phyloP scores from a whole-genome alignment of 1,284 basidiomycete species.

The Trichosporon coremiiforme region DNA sequence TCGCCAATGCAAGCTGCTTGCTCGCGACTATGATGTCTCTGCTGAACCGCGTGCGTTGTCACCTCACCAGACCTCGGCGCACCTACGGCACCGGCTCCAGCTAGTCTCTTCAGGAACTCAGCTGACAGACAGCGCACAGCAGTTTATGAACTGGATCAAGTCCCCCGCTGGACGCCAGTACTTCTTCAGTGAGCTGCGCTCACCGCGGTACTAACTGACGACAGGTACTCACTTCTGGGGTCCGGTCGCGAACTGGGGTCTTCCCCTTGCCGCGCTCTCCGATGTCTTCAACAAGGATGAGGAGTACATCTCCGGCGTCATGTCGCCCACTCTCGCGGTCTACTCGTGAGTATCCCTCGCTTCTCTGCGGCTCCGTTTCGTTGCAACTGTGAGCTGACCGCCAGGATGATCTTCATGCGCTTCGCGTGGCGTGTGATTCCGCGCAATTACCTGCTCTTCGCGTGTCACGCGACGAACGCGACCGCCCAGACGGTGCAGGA shows the following conservation, averaged over 20 bases:
- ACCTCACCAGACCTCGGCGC: not conserved
- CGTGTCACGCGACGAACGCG: conserved; percentile 86
- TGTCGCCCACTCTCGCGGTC: conserved; percentile 82
- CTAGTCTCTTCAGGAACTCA: not conserved
- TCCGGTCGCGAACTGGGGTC: conserved; percentile 95
- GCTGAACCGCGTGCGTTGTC: not conserved
- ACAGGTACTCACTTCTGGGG: conserved; percentile 95
- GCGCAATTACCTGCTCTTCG: conserved; percentile 90
- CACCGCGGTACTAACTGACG: conserved; percentile 8
- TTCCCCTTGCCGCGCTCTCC: conserved; percentile 84
- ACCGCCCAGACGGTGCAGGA: conserved; percentile 82
- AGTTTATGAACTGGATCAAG: conserved; percentile 79
- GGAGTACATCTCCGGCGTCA: conserved; percentile 87
- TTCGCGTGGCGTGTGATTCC: conserved; percentile 96
- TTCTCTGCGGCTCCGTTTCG: too few species aligned
- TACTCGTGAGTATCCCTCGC: conserved; percentile 98
- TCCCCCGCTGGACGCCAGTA: conserved; percentile 87
- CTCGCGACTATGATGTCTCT: not conserved
- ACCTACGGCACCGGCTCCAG: not conserved
- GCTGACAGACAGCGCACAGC: conserved; percentile 36
- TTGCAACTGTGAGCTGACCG: too few species aligned
- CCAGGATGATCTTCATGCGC: conserved; percentile 88
- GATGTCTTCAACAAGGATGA: conserved; percentile 85
- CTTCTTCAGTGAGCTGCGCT: conserved; percentile 78
- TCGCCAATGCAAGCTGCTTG: not conserved